Percentiles rank a stretch among this genome's conserved stretches.
These are phyloP conservation scores for Diaporthe ilicicola DNA, from an alignment of 2,329 filamentous ascomycete species.

Conservation along the genomic window DNA sequence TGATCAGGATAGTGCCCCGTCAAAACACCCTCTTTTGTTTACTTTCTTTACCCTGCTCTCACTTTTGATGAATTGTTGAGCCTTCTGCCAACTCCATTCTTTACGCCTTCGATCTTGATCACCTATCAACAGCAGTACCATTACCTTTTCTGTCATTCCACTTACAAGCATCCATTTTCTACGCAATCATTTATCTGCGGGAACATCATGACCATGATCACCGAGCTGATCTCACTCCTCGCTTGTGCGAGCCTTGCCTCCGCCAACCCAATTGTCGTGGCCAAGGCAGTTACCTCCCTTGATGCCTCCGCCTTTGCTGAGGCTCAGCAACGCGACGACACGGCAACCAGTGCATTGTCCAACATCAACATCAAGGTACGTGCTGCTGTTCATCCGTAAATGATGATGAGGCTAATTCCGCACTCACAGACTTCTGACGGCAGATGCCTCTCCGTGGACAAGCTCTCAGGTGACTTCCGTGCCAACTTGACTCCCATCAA, in stretches of 20 bases:
- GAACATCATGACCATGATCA: not conserved
- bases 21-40: conserved; percentile 4
- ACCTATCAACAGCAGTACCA: not conserved
- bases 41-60: not conserved
- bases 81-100: not conserved
- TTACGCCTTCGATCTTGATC: not conserved
- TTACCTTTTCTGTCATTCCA: not conserved
- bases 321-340: conserved; percentile 51
- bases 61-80: not conserved
- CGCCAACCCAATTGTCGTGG: conserved; percentile 37
- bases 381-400: not conserved
- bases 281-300: conserved; percentile 44
- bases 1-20: not conserved
- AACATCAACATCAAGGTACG: conserved; percentile 48
- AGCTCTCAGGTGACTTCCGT: conserved; percentile 54
- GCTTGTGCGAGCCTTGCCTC: conserved; percentile 31
- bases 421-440: conserved; percentile 47
- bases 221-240: conserved; percentile 10
- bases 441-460: conserved; percentile 52
- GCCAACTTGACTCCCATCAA: conserved; percentile 54
- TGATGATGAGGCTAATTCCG: not conserved
- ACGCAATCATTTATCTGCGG: not conserved
- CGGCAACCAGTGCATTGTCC: conserved; percentile 51
- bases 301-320: conserved; percentile 50
- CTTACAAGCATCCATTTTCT: not conserved